Conservation (phyloP, 257 asterid species). For the Paraleonurus japonicus region DNA sequence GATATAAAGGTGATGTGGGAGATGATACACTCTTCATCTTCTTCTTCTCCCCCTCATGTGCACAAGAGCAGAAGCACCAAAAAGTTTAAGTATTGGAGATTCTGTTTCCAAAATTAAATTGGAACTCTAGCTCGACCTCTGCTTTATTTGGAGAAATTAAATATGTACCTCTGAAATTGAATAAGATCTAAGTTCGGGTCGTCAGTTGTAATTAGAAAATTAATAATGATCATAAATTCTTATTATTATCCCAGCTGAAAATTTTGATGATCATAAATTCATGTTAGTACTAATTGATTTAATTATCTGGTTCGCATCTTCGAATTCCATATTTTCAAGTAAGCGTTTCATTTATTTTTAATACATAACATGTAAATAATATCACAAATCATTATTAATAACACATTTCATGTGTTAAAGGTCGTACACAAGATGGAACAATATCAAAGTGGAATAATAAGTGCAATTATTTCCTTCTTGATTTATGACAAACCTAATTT, state of each 20-base stretch:
- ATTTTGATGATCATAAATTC: too few species aligned
- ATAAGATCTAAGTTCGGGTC: neutral
- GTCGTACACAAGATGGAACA: too few species aligned
- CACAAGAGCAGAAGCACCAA: slow-evolving; percentile 28
- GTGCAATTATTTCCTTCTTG: too few species aligned
- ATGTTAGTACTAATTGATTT: neutral
- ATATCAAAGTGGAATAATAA: too few species aligned
- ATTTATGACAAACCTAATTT: too few species aligned
- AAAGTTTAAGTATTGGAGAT: slow-evolving; percentile 33
- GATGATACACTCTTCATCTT: slow-evolving; percentile 46
- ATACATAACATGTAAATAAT: too few species aligned
- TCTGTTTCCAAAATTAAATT: slow-evolving; percentile 27
- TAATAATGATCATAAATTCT: too few species aligned
- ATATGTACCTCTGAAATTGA: neutral
- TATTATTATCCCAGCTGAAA: too few species aligned
- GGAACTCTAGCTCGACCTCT: neutral
- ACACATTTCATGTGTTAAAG: too few species aligned
- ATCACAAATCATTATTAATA: too few species aligned
- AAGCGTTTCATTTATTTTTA: too few species aligned
- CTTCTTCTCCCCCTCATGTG: slow-evolving; percentile 26
- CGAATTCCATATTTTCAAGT: too few species aligned
- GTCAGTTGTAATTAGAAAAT: neutral
- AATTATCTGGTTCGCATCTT: neutral
- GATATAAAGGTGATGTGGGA: slow-evolving; percentile 80
- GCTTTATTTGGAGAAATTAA: neutral